phyloP scores from a whole-genome alignment of 441 rosid genomes.

The Metrosideros polymorpha region DNA sequence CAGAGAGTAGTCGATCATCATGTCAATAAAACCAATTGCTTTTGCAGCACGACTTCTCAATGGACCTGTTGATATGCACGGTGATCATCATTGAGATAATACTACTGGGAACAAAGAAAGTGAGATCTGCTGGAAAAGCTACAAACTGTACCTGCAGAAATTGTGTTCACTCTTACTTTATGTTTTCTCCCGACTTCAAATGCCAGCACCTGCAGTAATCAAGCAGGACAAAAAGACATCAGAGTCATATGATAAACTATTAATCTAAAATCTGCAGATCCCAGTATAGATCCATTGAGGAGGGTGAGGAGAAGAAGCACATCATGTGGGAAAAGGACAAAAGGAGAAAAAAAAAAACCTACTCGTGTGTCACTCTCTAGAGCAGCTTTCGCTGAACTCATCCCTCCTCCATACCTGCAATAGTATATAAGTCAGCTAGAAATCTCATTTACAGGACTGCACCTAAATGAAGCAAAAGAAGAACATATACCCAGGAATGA shows the following conservation, averaged over 20 bases:
- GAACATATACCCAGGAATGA: constrained; percentile 82
- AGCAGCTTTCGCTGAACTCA: constrained; percentile 99
- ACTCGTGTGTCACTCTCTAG: constrained; percentile 93
- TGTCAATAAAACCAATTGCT: constrained; percentile 85
- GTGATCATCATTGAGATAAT: neutral
- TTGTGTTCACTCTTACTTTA: constrained; percentile 89
- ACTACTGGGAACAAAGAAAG: neutral
- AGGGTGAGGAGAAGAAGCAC: neutral
- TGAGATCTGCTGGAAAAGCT: neutral
- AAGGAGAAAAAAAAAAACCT: constrained; percentile 10
- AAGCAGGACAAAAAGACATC: neutral
- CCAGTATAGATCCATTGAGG: neutral
- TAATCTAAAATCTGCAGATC: neutral
- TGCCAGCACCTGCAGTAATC: constrained; percentile 59
- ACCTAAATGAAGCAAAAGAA: neutral
- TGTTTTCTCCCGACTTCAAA: constrained; percentile 96
- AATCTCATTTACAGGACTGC: neutral
- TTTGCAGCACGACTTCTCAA: constrained; percentile 83
- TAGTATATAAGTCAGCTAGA: neutral
- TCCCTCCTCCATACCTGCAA: constrained; percentile 93
- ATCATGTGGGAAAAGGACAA: neutral
- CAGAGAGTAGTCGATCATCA: constrained; percentile 71
- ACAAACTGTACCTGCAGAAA: constrained; percentile 48
- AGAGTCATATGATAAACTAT: neutral
- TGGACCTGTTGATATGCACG: constrained; percentile 41